Evolutionary conservation across 2,329 filamentous ascomycete genomes (phyloP).

Genomic region (Intubia oerlemansii): DNA sequence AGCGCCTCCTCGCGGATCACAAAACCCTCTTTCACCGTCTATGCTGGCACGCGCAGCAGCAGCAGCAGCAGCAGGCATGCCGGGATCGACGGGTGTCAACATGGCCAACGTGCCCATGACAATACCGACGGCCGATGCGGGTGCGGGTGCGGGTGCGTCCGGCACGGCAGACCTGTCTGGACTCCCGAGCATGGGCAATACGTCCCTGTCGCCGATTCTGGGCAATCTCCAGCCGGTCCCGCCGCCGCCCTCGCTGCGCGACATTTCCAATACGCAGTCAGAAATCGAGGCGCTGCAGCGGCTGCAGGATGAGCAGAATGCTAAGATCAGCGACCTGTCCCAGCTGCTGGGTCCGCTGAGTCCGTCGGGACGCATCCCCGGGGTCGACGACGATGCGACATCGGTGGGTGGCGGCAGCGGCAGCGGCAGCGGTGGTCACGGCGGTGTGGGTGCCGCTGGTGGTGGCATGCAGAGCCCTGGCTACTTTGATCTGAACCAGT

Average conservation of each 20-base stretch:
- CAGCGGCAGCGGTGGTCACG: neutral
- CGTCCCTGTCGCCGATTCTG: slow-evolving; percentile 25
- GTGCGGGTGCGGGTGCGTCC: slow-evolving; percentile 6
- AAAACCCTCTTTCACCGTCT: slow-evolving; percentile 5
- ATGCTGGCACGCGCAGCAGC: slow-evolving; percentile 1
- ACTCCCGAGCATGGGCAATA: no score
- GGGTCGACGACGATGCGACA: slow-evolving; percentile 26
- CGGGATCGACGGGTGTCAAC: neutral
- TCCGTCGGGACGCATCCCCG: slow-evolving; percentile 59
- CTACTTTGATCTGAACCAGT: slow-evolving; percentile 28
- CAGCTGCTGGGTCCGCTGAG: slow-evolving; percentile 59
- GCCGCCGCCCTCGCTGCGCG: slow-evolving; percentile 29
- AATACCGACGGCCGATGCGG: slow-evolving; percentile 1
- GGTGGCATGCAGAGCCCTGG: slow-evolving; percentile 11
- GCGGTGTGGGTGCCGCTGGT: neutral
- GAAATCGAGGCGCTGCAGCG: slow-evolving; percentile 63
- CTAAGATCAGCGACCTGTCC: slow-evolving; percentile 53
- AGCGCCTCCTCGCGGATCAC: neutral
- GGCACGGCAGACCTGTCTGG: no score
- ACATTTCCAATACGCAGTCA: slow-evolving; percentile 46
- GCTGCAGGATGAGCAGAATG: slow-evolving; percentile 59
- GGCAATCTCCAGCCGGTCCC: slow-evolving; percentile 25
- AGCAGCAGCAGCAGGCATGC: slow-evolving; percentile 2
- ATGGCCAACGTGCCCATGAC: slow-evolving; percentile 2
- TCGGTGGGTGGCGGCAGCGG: neutral